Conservation (phyloP, 1,284 basidiomycete genomes). For the Ceratobasidium theobromae region DNA sequence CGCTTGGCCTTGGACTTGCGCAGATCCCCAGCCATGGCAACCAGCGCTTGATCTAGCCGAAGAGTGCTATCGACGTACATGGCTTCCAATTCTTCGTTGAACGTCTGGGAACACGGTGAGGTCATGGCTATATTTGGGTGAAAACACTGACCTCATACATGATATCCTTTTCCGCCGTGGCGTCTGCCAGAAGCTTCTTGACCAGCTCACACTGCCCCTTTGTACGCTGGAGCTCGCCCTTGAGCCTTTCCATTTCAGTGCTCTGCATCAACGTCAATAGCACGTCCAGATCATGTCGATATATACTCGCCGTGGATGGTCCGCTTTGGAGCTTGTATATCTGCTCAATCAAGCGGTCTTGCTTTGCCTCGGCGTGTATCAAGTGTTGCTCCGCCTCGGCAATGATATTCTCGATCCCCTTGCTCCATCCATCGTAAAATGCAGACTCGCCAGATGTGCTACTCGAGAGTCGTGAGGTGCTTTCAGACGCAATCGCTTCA, state of each 20-base stretch:
- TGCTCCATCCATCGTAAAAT: conserved; percentile 21
- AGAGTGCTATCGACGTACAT: conserved; percentile 82
- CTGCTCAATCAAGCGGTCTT: conserved; percentile 50
- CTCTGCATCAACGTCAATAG: conserved; percentile 16
- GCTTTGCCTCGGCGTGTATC: conserved; percentile 51
- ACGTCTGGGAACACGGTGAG: conserved; percentile 57
- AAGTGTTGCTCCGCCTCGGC: conserved; percentile 60
- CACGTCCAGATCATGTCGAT: no score
- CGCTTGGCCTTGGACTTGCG: conserved; percentile 71
- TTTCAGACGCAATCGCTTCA: conserved; percentile 18
- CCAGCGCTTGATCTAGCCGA: conserved; percentile 76
- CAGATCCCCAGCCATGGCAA: conserved; percentile 70
- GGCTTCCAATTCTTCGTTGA: conserved; percentile 87
- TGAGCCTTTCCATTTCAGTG: conserved; percentile 60
- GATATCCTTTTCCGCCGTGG: conserved; percentile 83
- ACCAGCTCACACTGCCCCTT: conserved; percentile 75
- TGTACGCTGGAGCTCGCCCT: conserved; percentile 63
- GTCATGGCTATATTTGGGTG: not conserved
- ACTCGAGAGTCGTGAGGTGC: not conserved
- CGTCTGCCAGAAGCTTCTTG: conserved; percentile 70
- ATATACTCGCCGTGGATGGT: conserved; percentile 10
- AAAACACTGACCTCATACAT: conserved; percentile 76
- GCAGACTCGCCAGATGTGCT: conserved; percentile 2
- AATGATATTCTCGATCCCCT: conserved; percentile 53
- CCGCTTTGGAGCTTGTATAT: conserved; percentile 12